Conservation (phyloP, 2,329 filamentous ascomycete genomes). For the Raffaelea deltoideospora region DNA sequence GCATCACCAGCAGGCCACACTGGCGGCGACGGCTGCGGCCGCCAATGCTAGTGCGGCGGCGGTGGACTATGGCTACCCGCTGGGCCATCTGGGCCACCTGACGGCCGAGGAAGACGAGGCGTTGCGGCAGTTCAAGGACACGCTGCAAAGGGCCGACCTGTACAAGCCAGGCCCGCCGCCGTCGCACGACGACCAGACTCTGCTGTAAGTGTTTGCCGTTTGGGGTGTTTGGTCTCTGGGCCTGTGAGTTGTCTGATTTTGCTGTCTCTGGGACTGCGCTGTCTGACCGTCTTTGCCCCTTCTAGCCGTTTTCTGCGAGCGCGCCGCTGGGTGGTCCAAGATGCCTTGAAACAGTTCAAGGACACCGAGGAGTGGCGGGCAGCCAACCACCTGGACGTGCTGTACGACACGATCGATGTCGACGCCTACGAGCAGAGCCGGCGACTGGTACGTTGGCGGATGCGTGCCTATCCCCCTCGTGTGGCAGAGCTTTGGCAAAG, state of each 20-base stretch:
- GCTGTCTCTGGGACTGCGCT: slow-evolving; percentile 1
- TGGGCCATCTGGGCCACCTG: slow-evolving; percentile 70
- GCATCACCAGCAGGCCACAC: no score
- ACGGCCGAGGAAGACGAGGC: slow-evolving; percentile 51
- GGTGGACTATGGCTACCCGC: slow-evolving; percentile 40
- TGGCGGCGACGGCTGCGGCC: no score
- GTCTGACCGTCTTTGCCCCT: background rate
- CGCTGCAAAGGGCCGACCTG: slow-evolving; percentile 49
- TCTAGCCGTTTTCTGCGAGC: slow-evolving; percentile 71
- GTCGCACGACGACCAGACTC: slow-evolving; percentile 58
- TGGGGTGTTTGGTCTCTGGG: no score
- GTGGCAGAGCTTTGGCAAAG: no score
- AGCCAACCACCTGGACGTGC: slow-evolving; percentile 58
- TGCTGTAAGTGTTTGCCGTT: slow-evolving; percentile 50
- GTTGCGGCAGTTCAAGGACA: slow-evolving; percentile 55
- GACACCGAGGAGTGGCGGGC: slow-evolving; percentile 80
- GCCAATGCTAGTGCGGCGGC: slow-evolving; percentile 9
- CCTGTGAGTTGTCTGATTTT: no score
- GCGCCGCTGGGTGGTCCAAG: slow-evolving; percentile 61
- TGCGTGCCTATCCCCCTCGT: no score
- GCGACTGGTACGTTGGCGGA: slow-evolving; percentile 43
- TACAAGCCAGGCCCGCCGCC: slow-evolving; percentile 40
- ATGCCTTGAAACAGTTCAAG: slow-evolving; percentile 71
- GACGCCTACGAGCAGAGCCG: slow-evolving; percentile 71
- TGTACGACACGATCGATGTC: slow-evolving; percentile 79